These are phyloP conservation scores for Rhizophora apiculata DNA, from an alignment of 345 rosid species.

Conservation along the genomic window DNA sequence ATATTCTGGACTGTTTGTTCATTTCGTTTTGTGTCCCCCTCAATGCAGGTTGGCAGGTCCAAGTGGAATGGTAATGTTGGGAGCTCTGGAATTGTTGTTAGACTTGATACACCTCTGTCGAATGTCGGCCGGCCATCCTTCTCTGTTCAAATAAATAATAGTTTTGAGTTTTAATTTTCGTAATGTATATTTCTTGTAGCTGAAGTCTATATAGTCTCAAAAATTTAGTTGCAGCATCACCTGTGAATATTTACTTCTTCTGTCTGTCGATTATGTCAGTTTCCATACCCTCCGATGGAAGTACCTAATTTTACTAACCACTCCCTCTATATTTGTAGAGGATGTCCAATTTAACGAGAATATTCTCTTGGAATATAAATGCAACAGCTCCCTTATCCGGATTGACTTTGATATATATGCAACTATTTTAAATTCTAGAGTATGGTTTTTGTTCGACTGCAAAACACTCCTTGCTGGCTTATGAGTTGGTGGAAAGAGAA, in stretches of 20 bases:
- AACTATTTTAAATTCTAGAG: too few relatives aligned
- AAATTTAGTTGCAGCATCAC: not conserved
- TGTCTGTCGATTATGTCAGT: not conserved
- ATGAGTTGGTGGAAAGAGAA: too few relatives aligned
- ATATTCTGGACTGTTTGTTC: not conserved
- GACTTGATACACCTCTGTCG: conserved; percentile 68
- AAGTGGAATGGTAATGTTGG: conserved; percentile 70
- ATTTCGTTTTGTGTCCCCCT: not conserved
- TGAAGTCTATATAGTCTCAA: conserved; percentile 37
- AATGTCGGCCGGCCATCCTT: conserved; percentile 62
- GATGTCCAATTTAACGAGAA: too few relatives aligned
- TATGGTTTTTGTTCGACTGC: too few relatives aligned
- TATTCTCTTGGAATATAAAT: too few relatives aligned
- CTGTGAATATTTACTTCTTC: conserved; percentile 23
- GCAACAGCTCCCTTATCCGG: too few relatives aligned
- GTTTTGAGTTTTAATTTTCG: conserved; percentile 67
- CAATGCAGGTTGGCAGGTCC: conserved; percentile 78
- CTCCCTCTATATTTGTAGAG: too few relatives aligned
- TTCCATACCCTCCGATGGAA: too few relatives aligned
- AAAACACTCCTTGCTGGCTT: too few relatives aligned
- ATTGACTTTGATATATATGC: too few relatives aligned
- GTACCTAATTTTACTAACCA: too few relatives aligned
- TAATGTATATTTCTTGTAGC: not conserved
- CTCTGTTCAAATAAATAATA: conserved; percentile 71
- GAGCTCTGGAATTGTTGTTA: conserved; percentile 40